Conservation (phyloP, 306 rosid genomes). For the Cicer arietinum region DNA sequence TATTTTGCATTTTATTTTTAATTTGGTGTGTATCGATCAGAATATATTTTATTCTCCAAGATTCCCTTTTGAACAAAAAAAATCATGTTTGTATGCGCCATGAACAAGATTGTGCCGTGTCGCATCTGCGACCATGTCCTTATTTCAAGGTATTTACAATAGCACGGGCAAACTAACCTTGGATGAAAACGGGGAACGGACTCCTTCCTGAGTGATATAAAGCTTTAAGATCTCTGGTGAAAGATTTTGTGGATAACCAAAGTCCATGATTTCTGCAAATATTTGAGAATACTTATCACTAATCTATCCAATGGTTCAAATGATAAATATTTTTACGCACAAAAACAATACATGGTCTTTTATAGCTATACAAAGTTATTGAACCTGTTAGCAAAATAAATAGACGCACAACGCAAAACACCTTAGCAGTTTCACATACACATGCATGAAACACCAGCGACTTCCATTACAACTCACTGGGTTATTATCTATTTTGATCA, state of each 20-base stretch:
- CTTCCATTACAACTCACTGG: constrained; percentile 11
- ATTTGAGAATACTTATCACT: constrained; percentile 22
- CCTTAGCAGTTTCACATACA: constrained; percentile 29
- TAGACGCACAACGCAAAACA: constrained; percentile 25
- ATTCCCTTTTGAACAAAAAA: not conserved
- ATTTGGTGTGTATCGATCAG: constrained; percentile 10
- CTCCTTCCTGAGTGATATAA: constrained; percentile 98
- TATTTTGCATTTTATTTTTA: not conserved
- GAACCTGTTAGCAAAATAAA: constrained; percentile 15
- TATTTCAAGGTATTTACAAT: constrained; percentile 30
- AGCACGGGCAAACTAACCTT: constrained; percentile 64
- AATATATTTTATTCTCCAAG: constrained; percentile 22
- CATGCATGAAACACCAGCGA: constrained; percentile 11
- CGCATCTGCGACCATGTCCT: not conserved
- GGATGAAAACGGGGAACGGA: constrained; percentile 97
- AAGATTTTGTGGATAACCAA: constrained; percentile 98
- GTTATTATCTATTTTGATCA: constrained; percentile 18
- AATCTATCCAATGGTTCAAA: constrained; percentile 36
- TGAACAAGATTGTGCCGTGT: constrained; percentile 17
- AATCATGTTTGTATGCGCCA: constrained; percentile 1
- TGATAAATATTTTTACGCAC: constrained; percentile 18
- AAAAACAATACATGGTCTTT: not conserved
- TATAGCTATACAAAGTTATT: constrained; percentile 19
- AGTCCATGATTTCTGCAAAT: constrained; percentile 94
- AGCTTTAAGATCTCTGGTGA: constrained; percentile 97